Base-by-base conservation (phyloP, 2,329 filamentous ascomycete genomes). In the Diaporthe citri region DNA sequence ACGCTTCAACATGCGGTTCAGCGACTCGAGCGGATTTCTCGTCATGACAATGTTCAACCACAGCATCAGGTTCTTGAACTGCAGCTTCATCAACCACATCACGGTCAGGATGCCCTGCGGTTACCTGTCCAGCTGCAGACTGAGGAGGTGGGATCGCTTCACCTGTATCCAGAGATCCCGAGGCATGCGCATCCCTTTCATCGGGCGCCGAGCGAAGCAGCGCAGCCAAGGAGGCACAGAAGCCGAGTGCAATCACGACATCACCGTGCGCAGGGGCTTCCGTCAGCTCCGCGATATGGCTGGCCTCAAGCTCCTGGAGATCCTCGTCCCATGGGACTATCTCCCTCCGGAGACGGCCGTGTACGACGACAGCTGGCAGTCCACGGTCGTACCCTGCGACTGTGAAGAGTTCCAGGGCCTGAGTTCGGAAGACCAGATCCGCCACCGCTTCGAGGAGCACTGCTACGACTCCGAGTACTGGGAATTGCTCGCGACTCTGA, bases 101-200 rank as follows among this genome's bases (percentile, higher is more conserved):
- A 34, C 60, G n/a, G 59, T 62, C 9, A n/a, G 25, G 36, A 43
- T 62, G 0, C 57, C 57, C 3, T 25, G 7, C 22, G 20, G 57
- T n/a, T 17, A 25, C 5, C 17, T 4, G 3, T 5, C 22, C 6
- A 1, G 4, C n/a, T n/a, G 20, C 22, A 41, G 2, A 0, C 0
- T 8, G 3, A 5, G 25, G 39, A 10, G 39, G 4, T 60, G 56
- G 56, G 5, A 41, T 6, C 1, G 0, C 4, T 60, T 60, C 10
- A 3, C 2, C 31, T 4, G 2, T 1, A 13, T 15, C 2, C 34
- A 15, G 4, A 8, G 3, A 9, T 4, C 1, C 10, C 56, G 56
- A 15, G 56, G 56, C 36, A n/a, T 52, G 48, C n/a, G 48, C 22
- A n/a, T 13, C 22, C 46, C 46, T 7, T 4, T 6, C 4, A n/a